Percentiles rank a stretch among this genome's conserved stretches.
phyloP scores from a whole-genome alignment of 306 rosid species.

The Abrus pulchellus region DNA sequence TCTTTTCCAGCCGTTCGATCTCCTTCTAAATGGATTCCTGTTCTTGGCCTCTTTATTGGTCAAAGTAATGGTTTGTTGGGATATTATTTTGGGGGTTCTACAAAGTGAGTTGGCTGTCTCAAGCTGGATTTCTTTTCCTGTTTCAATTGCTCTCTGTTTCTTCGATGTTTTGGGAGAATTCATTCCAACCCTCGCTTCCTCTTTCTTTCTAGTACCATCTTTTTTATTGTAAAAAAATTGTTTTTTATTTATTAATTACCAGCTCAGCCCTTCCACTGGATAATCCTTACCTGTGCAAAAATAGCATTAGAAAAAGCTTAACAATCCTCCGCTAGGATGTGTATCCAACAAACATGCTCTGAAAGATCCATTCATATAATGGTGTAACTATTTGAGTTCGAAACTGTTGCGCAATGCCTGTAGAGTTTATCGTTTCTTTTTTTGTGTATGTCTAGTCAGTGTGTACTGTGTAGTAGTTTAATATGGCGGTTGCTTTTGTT shows the following conservation, averaged over 20 bases:
- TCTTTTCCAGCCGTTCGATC: not conserved
- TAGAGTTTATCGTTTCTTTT: not conserved
- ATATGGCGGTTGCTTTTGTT: slow-evolving; percentile 32
- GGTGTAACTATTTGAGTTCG: not conserved
- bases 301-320: not conserved
- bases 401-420: slow-evolving; percentile 25
- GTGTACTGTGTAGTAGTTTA: not conserved
- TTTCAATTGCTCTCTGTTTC: not conserved
- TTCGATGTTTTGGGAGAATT: not conserved
- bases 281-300: not conserved
- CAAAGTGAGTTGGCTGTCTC: not conserved
- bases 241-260: not conserved
- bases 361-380: not conserved
- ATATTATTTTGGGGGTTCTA: too few relatives aligned
- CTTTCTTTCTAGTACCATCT: not conserved
- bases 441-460: not conserved
- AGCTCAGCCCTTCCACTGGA: not conserved
- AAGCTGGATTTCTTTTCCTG: slow-evolving; percentile 11
- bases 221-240: not conserved
- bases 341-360: not conserved
- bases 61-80: not conserved
- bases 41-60: not conserved
- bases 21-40: not conserved
- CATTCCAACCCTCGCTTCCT: not conserved
- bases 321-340: not conserved